phyloP scores from a whole-genome alignment of 768 basidiomycete genomes.

The Leccinum subtestaceum region DNA sequence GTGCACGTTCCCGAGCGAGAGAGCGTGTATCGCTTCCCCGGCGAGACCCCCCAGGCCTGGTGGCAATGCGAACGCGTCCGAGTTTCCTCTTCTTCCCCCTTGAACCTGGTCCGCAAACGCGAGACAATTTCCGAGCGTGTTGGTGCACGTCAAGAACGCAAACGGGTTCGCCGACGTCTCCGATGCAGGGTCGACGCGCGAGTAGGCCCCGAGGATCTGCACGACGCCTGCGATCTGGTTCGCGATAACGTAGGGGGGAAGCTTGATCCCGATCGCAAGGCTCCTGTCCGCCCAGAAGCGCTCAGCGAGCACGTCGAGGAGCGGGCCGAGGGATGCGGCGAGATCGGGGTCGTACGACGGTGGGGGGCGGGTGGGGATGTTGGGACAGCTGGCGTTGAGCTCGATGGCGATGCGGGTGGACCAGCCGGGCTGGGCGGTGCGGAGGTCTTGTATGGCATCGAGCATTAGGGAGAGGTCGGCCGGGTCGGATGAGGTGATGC shows the following conservation, averaged over 20 bases:
- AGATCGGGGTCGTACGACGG: conserved; percentile 64
- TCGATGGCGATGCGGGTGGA: conserved; percentile 61
- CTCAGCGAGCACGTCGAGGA: conserved; percentile 54
- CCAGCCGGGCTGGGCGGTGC: conserved; percentile 36
- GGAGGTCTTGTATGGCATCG: conserved; percentile 55
- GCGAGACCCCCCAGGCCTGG: conserved; percentile 69
- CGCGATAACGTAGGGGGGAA: conserved; percentile 69
- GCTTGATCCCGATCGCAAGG: conserved; percentile 71
- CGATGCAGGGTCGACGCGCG: conserved; percentile 13
- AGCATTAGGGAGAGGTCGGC: conserved; percentile 55
- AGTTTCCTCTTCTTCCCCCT: neutral
- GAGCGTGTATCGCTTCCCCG: conserved; percentile 70
- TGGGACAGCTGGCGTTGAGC: conserved; percentile 84
- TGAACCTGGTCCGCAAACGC: conserved; percentile 56
- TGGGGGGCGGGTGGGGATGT: conserved; percentile 61
- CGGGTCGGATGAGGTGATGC: conserved; percentile 64
- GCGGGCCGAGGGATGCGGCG: conserved; percentile 39
- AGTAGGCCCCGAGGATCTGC: conserved; percentile 42
- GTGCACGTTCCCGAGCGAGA: conserved; percentile 77
- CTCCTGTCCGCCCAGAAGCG: conserved; percentile 48
- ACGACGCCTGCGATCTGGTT: conserved; percentile 61
- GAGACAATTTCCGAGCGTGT: conserved; percentile 72
- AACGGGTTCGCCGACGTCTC: conserved; percentile 43
- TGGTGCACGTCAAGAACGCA: conserved; percentile 76
- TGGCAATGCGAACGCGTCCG: conserved; percentile 54